Evolutionary conservation across 371 early-diverging fungal genomes (phyloP).

Genomic region (Mucor saturninus): DNA sequence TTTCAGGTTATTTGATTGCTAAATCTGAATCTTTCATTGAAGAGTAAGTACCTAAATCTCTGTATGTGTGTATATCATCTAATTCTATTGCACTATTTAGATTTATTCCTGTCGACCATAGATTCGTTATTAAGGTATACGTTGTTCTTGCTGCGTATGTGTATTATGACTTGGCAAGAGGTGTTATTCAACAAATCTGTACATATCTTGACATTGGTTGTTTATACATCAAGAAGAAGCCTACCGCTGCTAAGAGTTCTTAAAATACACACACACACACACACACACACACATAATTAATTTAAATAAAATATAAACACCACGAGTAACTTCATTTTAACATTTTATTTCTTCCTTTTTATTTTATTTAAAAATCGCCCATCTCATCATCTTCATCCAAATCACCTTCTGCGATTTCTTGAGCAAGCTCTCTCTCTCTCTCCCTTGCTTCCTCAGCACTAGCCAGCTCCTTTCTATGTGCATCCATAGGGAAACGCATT

Average conservation of each 20-base stretch:
- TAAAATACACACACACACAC: slow-evolving; percentile 2
- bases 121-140: slow-evolving; percentile 28
- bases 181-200: slow-evolving; percentile 85
- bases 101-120: slow-evolving; percentile 31
- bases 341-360: background rate
- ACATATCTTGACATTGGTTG: slow-evolving; percentile 84
- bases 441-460: slow-evolving; percentile 85
- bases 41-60: slow-evolving; percentile 44
- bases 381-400: slow-evolving; percentile 76
- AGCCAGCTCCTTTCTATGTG: slow-evolving; percentile 83
- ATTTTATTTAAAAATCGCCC: slow-evolving; percentile 46
- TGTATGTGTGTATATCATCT: too few relatives aligned
- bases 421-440: slow-evolving; percentile 90
- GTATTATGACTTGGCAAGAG: slow-evolving; percentile 73
- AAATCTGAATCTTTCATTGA: slow-evolving; percentile 54
- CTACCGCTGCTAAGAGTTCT: slow-evolving; percentile 26
- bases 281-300: background rate
- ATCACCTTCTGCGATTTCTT: slow-evolving; percentile 90
- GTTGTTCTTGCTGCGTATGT: slow-evolving; percentile 33
- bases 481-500: slow-evolving; percentile 93
- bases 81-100: slow-evolving; percentile 5
- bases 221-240: slow-evolving; percentile 76
- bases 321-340: background rate
- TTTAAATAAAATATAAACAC: background rate
- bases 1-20: slow-evolving; percentile 72